Conservation (phyloP, 2,329 filamentous ascomycete genomes). For the Penicillium sp. region DNA sequence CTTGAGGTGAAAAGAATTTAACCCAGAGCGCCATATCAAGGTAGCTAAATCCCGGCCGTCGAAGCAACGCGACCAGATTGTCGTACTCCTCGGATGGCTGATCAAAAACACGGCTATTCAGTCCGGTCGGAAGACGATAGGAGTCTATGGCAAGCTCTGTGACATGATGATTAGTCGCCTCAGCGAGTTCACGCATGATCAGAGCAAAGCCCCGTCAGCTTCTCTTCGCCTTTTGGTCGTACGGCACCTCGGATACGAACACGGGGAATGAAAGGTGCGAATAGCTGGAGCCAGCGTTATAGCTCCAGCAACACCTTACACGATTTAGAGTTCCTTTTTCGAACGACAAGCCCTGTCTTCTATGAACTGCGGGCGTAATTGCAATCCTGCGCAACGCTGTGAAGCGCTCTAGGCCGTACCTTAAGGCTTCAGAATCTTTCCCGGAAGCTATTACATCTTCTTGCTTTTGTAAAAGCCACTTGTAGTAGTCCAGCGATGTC, state of each 20-base stretch:
- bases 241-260: constrained; percentile 10
- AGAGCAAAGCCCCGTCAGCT: constrained; percentile 31
- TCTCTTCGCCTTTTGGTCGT: constrained; percentile 11
- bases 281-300: constrained; percentile 25
- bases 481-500: constrained; percentile 25
- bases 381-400: constrained; percentile 34
- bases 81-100: too few species aligned
- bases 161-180: constrained; percentile 21
- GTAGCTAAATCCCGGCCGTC: not conserved
- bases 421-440: constrained; percentile 28
- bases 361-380: constrained; percentile 38
- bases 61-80: too few species aligned
- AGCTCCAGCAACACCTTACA: constrained; percentile 28
- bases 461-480: constrained; percentile 31
- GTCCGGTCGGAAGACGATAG: constrained; percentile 24
- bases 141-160: constrained; percentile 34
- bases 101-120: constrained; percentile 13
- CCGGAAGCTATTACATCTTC: constrained; percentile 23
- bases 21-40: not conserved
- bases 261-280: not conserved
- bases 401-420: constrained; percentile 33
- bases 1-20: too few species aligned
- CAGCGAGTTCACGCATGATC: constrained; percentile 24
- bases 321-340: too few species aligned
- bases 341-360: too few species aligned